Evolutionary conservation across 495 filamentous ascomycete genomes (phyloP), one percentile per base, ranked within the genome.

Genomic region (Aspergillus panamensis): DNA sequence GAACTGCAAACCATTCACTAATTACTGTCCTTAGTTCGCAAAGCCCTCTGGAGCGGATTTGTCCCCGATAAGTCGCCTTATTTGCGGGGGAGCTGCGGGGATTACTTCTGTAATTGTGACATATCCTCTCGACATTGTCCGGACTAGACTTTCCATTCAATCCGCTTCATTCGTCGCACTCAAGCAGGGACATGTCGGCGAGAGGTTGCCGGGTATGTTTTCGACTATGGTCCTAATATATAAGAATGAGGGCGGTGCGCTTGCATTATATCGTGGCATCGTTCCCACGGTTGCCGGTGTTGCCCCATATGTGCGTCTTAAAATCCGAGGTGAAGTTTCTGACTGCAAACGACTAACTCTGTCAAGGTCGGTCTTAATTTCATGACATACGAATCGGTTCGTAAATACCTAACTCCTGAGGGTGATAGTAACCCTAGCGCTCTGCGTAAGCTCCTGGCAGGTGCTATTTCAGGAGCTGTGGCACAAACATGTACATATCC

Each of bases 401-500:
- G 94, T 51, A 84, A 86, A 61, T 87, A 88, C 58, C 75, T 98
- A 60, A 98, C 94, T 0, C 86, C 86, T 0, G 91, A 96, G 48
- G 95, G 94, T 12, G 85, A 96, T 40, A 82, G 87, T 66, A 92
- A 96, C 59, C 94, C 94, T 5, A 83, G 77, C 56, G 78, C 90
- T 0, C 69, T 81, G 60, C 85, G 95, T 50, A 98, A 97, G 68
- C 77, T 98, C 20, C 77, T 83, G 13, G 94, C 94, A 13, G 94
- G 94, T 21, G 94, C 93, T 9, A 82, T 96, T 37, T 94, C 91
- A 10, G 94, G 94, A n/a, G 94, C 91, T 14, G 87, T 97, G 51
- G 94, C 94, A 42, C 94, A 98, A 73, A 96, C 91, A 13, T 95
- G 89, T 82, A 98, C 94, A 71, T 98, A 97, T 76, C 94, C 94